Base-by-base conservation (phyloP, 169 alveolate genomes). In the Cryptosporidium sp. region DNA sequence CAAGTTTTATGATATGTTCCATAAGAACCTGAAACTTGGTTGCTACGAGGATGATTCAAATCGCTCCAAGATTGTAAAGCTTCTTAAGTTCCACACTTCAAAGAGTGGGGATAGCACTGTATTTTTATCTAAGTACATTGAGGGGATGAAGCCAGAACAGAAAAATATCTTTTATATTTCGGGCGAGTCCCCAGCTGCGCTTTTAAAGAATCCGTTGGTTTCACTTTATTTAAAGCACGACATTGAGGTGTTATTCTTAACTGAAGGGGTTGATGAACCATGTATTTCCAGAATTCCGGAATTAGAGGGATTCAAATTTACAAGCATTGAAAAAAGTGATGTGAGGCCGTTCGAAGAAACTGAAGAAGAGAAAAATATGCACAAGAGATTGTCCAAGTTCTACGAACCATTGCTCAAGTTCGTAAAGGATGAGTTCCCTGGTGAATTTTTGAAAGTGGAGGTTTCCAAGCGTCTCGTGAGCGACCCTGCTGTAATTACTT, bases 241-340 rank as follows among this genome's bases (percentile, higher is more conserved):
- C 70, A 93, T 95, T 70, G 99, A 97, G 84, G 99, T 97, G n/a
- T 92, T 97, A 43, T 94, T 96, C 92, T 93, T 97, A 84, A 94
- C 95, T 50, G 99, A 97, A 92, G 96, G 98, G 39, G 95, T 97
- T 95, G 99, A 97, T 93, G 99, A 97, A 91, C 96, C 98, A 10
- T 97, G 97, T 70, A 86, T 96, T 69, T 93, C 95, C 51, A 95
- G 95, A 92, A 86, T 95, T 55, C 94, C 93, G 71, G 97, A 95
- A 73, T 93, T 95, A 68, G 96, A 95, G 21, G 98, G 97, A n/a
- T 94, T 93, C 69, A 92, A 86, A 74, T 93, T 96, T 74, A 93
- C 94, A 51, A 93, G 96, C 21, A 91, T 95, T 48, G 97, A 95
- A 67, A 95, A 95, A 91, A 96, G 96, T n/a, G 97, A 95, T 70